Evolutionary conservation across 768 basidiomycete genomes (phyloP).

Genomic region (Tulasnella sp.): DNA sequence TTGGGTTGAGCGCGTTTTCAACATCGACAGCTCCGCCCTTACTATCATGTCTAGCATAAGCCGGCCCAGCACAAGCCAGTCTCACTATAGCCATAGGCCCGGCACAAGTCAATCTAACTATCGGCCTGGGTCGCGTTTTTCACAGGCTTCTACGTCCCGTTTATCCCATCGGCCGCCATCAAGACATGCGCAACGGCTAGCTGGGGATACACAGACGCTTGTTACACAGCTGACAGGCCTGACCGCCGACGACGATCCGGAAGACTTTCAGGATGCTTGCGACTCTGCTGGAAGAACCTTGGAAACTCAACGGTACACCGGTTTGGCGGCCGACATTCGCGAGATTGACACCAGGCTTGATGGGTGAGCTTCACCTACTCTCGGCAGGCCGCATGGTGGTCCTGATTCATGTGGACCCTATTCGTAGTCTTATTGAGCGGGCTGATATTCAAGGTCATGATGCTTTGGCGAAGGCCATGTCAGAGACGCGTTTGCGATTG

Average conservation of each 20-base stretch:
- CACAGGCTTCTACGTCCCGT: constrained; percentile 39
- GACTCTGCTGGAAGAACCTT: constrained; percentile 50
- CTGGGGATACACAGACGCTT: constrained; percentile 45
- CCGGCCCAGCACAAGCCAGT: constrained; percentile 21
- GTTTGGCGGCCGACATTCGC: constrained; percentile 45
- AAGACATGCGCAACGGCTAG: constrained; percentile 39
- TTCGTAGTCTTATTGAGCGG: constrained; percentile 48
- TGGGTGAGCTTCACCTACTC: constrained; percentile 38
- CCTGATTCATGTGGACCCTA: background rate
- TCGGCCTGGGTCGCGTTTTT: constrained; percentile 32
- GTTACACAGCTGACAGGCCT: constrained; percentile 35
- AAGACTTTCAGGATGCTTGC: constrained; percentile 38
- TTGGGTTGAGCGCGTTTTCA: background rate
- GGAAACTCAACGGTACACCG: constrained; percentile 48
- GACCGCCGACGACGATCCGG: constrained; percentile 33
- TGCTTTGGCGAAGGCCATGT: constrained; percentile 47
- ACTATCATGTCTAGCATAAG: constrained; percentile 6
- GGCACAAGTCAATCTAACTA: constrained; percentile 20
- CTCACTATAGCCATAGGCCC: constrained; percentile 21
- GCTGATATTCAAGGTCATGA: constrained; percentile 60
- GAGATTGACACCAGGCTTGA: constrained; percentile 41
- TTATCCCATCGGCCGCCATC: constrained; percentile 45
- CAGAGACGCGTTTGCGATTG: constrained; percentile 41
- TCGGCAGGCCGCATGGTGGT: constrained; percentile 3
- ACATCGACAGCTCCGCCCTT: background rate